phyloP scores from a whole-genome alignment of 768 basidiomycete species.

The Kwoniella sp. region DNA sequence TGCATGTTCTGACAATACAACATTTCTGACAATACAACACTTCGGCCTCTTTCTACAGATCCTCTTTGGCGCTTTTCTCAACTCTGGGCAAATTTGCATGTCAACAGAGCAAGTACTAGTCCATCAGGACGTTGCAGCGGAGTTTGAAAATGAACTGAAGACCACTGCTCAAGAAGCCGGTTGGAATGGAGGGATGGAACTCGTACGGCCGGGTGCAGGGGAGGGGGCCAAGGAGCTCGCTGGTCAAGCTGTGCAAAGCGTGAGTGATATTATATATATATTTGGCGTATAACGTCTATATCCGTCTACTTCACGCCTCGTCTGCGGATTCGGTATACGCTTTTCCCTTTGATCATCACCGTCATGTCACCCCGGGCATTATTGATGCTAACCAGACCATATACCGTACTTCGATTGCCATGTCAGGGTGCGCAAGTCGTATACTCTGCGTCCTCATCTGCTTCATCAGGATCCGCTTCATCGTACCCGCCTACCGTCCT shows the following conservation, averaged over 20 bases:
- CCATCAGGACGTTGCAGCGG: constrained; percentile 32
- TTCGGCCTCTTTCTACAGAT: constrained; percentile 27
- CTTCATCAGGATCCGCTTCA: constrained; percentile 10
- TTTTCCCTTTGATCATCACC: no score
- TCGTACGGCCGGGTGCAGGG: constrained; percentile 27
- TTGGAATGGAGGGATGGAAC: constrained; percentile 25
- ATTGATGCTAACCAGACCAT: no score
- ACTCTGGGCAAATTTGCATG: constrained; percentile 56
- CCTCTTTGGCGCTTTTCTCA: constrained; percentile 50
- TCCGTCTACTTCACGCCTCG: no score
- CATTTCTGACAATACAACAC: no score
- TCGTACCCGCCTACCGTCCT: constrained; percentile 28
- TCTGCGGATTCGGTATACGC: no score
- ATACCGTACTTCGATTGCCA: no score
- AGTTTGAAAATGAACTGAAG: constrained; percentile 33
- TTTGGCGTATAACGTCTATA: no score
- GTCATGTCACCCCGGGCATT: no score
- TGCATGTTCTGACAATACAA: no score
- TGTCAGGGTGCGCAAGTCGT: constrained; percentile 32
- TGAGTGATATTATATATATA: no score
- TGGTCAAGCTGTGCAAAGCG: constrained; percentile 29
- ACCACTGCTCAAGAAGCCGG: constrained; percentile 17
- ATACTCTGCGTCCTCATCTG: constrained; percentile 10
- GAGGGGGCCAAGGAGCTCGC: constrained; percentile 20
- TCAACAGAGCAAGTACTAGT: constrained; percentile 53